Evolutionary conservation across 129 eudicot genomes (phyloP).

Genomic region (Arctium lappa): DNA sequence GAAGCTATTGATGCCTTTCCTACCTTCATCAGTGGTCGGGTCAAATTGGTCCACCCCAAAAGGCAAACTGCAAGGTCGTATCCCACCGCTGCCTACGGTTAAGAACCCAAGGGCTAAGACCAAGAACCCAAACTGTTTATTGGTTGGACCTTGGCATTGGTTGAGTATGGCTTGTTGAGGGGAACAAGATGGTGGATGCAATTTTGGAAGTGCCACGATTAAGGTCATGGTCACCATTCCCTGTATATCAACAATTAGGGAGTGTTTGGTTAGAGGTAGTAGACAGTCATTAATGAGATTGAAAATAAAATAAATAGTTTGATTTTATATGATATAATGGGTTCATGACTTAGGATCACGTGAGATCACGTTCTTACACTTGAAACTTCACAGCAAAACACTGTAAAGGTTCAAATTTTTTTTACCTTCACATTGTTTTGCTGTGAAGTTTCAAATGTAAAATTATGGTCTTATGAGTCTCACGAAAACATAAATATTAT

Average conservation of each 20-base stretch:
- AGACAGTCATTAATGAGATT: too few species aligned
- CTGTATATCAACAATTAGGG: conserved; percentile 29
- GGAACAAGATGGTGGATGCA: conserved; percentile 67
- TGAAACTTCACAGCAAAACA: too few species aligned
- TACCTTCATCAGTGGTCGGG: conserved; percentile 73
- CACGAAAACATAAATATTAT: too few species aligned
- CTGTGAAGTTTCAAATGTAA: too few species aligned
- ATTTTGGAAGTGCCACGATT: conserved; percentile 44
- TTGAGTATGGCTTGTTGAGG: conserved; percentile 23
- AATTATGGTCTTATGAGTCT: too few species aligned
- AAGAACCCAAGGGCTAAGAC: conserved; percentile 49
- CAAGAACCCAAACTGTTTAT: conserved; percentile 52
- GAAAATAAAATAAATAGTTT: too few species aligned
- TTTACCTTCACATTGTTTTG: too few species aligned
- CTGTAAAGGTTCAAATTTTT: too few species aligned
- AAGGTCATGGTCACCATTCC: conserved; percentile 81
- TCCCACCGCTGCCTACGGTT: conserved; percentile 60
- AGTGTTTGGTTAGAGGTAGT: too few species aligned
- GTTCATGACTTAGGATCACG: too few species aligned
- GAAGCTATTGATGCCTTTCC: conserved; percentile 80
- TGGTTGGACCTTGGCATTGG: conserved; percentile 53
- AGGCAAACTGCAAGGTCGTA: conserved; percentile 85
- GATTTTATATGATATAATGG: too few species aligned
- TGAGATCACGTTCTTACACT: too few species aligned
- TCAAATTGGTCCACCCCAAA: conserved; percentile 97